Base-by-base conservation (phyloP, 169 alveolate species). In the Plasmodium chabaudi region DNA sequence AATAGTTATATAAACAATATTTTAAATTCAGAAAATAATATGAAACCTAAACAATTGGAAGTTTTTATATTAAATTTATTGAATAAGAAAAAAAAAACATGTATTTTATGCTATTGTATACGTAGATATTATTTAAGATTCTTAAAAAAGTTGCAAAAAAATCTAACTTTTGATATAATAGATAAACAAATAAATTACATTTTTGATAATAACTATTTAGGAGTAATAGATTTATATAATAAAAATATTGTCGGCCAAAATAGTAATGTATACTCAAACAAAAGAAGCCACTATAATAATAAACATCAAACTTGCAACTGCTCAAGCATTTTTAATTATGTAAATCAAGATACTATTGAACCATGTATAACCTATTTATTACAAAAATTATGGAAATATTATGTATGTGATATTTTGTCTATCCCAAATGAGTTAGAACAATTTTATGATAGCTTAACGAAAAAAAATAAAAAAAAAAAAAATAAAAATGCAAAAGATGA, bases 371-470 rank as follows among this genome's bases (percentile, higher is more conserved):
- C 71, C 5, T 86, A 86, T 72, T 72, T 86, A 49, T 51, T 68
- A 4, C 86, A 68, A 21, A 57, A 12, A 0, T 47, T 68, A 47
- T 86, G 91, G 91, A 69, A 47, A 53, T 56, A 39, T 57, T 86
- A 63, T 53, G 51, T 86, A n/a, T 70, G 75, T 15, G 86, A 86
- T 21, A 68, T 86, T 21, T 64, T 86, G 13, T 17, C 91, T 5
- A 68, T 86, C 9, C 91, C 91, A 12, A 59, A 61, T 15, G 87
- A 70, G 46, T 49, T 86, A 57, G 91, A 86, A 27, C 91, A 86
- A 86, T 57, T 69, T 63, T 68, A 86, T 53, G 87, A 86, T n/a
- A 70, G 19, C 19, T 17, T 86, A 44, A 19, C 69, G 2, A 68
- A 86, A 60, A 86, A 86, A 57, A 53, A 86, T 51, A 86, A 70